phyloP scores from a whole-genome alignment of 805 yeast species.

The Hanseniaspora guilliermondii region DNA sequence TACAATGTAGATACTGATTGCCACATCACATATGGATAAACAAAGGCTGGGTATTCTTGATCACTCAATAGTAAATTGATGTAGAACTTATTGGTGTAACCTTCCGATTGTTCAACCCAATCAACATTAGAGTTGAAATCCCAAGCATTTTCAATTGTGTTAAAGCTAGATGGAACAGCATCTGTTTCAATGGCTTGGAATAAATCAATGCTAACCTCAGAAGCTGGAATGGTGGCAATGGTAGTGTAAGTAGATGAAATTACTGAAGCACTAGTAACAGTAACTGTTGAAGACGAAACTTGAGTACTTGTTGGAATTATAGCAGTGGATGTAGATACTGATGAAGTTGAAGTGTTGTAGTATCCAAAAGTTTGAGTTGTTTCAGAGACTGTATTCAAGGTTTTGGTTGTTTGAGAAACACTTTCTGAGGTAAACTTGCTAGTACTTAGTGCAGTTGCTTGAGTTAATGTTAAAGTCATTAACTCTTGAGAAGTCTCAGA shows the following conservation, averaged over 20 bases:
- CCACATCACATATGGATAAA: constrained; percentile 57
- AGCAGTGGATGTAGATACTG: constrained; percentile 1
- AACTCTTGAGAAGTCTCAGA: constrained; percentile 13
- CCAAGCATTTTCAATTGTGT: constrained; percentile 35
- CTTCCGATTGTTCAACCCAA: constrained; percentile 30
- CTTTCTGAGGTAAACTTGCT: constrained; percentile 1
- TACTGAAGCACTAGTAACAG: constrained; percentile 10
- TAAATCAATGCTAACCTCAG: constrained; percentile 31
- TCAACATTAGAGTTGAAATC: constrained; percentile 37
- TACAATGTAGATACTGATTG: constrained; percentile 36
- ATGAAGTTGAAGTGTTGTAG: background rate
- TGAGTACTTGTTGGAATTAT: background rate
- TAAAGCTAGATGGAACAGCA: constrained; percentile 37
- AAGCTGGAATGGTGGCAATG: constrained; percentile 17
- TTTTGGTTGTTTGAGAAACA: constrained; percentile 9
- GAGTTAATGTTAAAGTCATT: constrained; percentile 11
- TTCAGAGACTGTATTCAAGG: constrained; percentile 16
- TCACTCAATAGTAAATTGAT: constrained; percentile 47
- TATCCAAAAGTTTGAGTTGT: constrained; percentile 12
- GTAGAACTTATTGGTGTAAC: constrained; percentile 68
- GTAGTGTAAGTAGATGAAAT: constrained; percentile 15
- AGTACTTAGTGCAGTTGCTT: constrained; percentile 12
- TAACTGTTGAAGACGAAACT: constrained; percentile 1
- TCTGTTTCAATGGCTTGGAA: constrained; percentile 37
- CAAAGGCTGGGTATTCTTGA: constrained; percentile 44